A percentile compares a stretch with the other conserved stretches of the same genome.
Evolutionary conservation across 2,329 filamentous ascomycete genomes (phyloP).

Genomic region (Aspergillus sp.): DNA sequence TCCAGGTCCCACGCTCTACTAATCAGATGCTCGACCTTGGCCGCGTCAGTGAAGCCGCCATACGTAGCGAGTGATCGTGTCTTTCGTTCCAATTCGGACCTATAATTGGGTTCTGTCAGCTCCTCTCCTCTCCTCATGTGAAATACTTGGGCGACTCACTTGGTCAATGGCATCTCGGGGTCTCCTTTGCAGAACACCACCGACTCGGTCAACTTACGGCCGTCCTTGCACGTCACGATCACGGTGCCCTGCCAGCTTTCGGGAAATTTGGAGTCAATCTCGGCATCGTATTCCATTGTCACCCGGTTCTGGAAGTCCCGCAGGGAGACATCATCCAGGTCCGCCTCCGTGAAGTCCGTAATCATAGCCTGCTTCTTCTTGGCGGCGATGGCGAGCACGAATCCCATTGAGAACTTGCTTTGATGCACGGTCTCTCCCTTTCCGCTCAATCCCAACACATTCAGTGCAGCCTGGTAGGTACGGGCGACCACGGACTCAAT

Average conservation of each 20-base stretch:
- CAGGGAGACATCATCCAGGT: constrained; percentile 21
- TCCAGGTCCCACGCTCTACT: constrained; percentile 23
- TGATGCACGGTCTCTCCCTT: constrained; percentile 32
- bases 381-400: constrained; percentile 31
- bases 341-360: constrained; percentile 30
- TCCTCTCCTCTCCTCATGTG: no score
- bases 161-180: constrained; percentile 26
- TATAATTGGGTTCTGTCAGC: constrained; percentile 1
- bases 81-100: constrained; percentile 22
- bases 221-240: constrained; percentile 23
- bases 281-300: constrained; percentile 24
- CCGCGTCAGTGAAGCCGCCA: constrained; percentile 19
- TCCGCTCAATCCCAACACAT: constrained; percentile 29
- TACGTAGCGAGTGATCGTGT: constrained; percentile 19
- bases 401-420: constrained; percentile 36
- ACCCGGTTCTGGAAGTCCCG: constrained; percentile 28
- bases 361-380: constrained; percentile 33
- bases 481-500: constrained; percentile 26
- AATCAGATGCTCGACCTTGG: constrained; percentile 18
- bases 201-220: constrained; percentile 19
- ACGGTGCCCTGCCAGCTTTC: constrained; percentile 29
- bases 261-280: constrained; percentile 28
- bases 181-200: constrained; percentile 30
- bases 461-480: constrained; percentile 31
- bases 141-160: constrained; percentile 13